phyloP scores from a whole-genome alignment of 2,329 filamentous ascomycete species.

The Paramyrothecium roridum region DNA sequence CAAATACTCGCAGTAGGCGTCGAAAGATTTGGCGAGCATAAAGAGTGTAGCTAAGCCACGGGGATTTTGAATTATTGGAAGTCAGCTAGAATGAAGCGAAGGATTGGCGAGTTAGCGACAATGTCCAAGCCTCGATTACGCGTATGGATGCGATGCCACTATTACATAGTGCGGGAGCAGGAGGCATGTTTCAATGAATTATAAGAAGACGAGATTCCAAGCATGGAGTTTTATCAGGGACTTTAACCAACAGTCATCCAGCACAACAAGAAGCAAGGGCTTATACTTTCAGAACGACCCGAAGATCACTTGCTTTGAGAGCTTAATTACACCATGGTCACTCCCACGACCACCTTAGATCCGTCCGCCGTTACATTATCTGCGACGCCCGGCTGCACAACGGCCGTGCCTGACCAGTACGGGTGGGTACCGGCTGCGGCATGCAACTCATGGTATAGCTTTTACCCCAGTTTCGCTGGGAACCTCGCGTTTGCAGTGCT shows the following conservation, averaged over 20 bases:
- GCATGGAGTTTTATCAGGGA: not conserved
- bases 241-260: not conserved
- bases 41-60: not conserved
- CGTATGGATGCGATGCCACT: not conserved
- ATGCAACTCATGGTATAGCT: constrained; percentile 28
- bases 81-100: not conserved
- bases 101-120: not conserved
- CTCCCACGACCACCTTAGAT: constrained; percentile 10
- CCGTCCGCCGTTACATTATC: constrained; percentile 27
- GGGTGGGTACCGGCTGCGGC: constrained; percentile 25
- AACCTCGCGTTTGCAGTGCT: constrained; percentile 27
- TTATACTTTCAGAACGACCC: not conserved
- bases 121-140: not conserved
- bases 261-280: not conserved
- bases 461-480: constrained; percentile 27
- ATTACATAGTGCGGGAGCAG: not conserved
- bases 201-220: not conserved
- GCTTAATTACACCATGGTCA: constrained; percentile 13
- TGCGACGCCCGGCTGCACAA: constrained; percentile 26
- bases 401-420: constrained; percentile 26
- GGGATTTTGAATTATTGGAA: too few species aligned
- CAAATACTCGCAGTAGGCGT: not conserved
- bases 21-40: not conserved
- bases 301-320: not conserved
- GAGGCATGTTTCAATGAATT: not conserved